Evolutionary conservation across 345 rosid species (phyloP), one percentile per base, ranked within the genome.

Genomic region (Heritiera littoralis): DNA sequence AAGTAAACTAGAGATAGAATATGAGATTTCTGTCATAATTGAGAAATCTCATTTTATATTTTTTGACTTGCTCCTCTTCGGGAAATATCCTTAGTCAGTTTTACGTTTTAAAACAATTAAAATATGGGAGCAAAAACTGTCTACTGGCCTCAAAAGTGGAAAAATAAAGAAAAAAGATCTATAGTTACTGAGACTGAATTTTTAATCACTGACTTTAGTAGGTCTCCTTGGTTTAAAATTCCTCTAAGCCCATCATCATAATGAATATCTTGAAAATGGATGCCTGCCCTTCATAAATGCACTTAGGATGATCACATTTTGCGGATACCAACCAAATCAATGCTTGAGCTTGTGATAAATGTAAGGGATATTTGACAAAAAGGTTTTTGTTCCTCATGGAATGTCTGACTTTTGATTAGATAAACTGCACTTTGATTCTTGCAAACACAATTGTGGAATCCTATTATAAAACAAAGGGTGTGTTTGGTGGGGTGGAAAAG

Each of bases 201-300:
- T 68, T 45, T 2, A 5, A 18, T 15, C 23, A 4, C 52, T 18
- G 9, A 61, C 66, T 61, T 61, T 12, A 45, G 35, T 4, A 20
- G n/a, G 20, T 45, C 52, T 68, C 72, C 3, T 67, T 41, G 14
- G 23, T 68, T 68, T 68, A 11, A 68, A 68, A n/a, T 68, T 68
- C 51, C 51, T n/a, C 5, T 8, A 68, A 10, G 23, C 35, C 23
- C 73, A 45, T 68, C 55, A 10, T 43, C 45, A 68, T 41, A 45
- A 43, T 1, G 10, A 68, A 10, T 30, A 8, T 30, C 18, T 12
- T 45, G 55, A 20, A 23, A 20, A 3, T 68, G 38, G 55, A 68
- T 45, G 56, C 56, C 11, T 13, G 12, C n/a, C n/a, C 9, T 69
- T 69, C 51, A 6, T 20, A 48, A 23, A 12, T 43, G 23, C 56